Conservation (phyloP, 2,329 filamentous ascomycete species). For the Diaporthe sp. region DNA sequence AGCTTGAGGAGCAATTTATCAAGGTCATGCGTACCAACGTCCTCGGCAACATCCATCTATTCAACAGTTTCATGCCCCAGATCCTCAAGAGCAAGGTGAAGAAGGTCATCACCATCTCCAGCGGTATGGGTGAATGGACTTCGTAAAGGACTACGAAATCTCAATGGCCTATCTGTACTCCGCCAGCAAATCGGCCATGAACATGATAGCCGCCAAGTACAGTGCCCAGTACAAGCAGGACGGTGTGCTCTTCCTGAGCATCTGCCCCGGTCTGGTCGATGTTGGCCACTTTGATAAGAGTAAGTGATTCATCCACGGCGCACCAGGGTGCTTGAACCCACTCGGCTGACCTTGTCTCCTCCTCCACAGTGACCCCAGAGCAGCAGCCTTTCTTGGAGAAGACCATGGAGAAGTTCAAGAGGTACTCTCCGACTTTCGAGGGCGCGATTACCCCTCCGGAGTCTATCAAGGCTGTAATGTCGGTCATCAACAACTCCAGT, state of each 20-base stretch:
- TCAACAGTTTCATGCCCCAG: constrained; percentile 66
- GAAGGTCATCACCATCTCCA: constrained; percentile 66
- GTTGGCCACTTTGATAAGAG: constrained; percentile 49
- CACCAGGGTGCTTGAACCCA: background rate
- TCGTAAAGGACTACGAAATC: constrained; percentile 51
- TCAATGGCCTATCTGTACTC: constrained; percentile 54
- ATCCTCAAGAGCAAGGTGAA: constrained; percentile 63
- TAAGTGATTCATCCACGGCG: constrained; percentile 36
- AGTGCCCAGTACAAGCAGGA: constrained; percentile 61
- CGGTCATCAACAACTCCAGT: constrained; percentile 53
- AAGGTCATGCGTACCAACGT: constrained; percentile 61
- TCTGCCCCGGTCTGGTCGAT: constrained; percentile 66
- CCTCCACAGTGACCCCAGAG: constrained; percentile 45
- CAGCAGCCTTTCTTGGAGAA: constrained; percentile 42
- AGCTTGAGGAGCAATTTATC: constrained; percentile 51
- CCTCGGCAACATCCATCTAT: constrained; percentile 63
- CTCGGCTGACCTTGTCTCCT: background rate
- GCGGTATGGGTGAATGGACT: constrained; percentile 61
- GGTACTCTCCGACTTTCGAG: constrained; percentile 56
- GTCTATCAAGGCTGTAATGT: constrained; percentile 49
- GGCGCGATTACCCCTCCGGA: constrained; percentile 51
- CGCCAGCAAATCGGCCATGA: constrained; percentile 64
- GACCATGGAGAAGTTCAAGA: constrained; percentile 48
- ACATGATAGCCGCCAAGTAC: constrained; percentile 66
- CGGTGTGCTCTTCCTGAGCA: constrained; percentile 63